Conservation (phyloP, 352 stramenopile genomes). For the Phytophthora pistaciae region DNA sequence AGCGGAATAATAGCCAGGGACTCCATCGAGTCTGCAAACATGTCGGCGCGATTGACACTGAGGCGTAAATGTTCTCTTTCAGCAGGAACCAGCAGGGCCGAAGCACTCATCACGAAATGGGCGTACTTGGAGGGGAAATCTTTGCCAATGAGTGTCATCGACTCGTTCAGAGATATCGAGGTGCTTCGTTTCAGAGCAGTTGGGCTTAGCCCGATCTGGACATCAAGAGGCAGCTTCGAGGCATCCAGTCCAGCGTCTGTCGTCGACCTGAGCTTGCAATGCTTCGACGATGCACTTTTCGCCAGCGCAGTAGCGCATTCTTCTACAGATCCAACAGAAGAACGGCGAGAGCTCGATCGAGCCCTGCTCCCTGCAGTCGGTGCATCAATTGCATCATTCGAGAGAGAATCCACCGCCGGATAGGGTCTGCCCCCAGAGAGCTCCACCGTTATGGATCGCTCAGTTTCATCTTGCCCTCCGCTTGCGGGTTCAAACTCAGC, state of each 20-base stretch:
- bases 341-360: background rate
- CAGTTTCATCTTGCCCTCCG: too few relatives aligned
- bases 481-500: conserved; percentile 10
- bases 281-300: background rate
- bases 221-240: conserved; percentile 18
- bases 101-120: conserved; percentile 36
- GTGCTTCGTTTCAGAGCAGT: background rate
- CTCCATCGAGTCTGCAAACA: conserved; percentile 48
- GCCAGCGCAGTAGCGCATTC: conserved; percentile 11
- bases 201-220: background rate
- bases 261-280: conserved; percentile 2
- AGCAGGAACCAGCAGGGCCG: conserved; percentile 24
- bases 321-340: conserved; percentile 21
- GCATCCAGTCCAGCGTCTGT: conserved; percentile 7
- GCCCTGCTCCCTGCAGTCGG: too few relatives aligned
- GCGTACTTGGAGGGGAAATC: conserved; percentile 43
- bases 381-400: background rate
- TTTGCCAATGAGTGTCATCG: conserved; percentile 20
- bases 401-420: background rate
- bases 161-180: conserved; percentile 16
- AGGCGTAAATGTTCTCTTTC: conserved; percentile 35
- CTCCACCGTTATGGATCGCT: background rate
- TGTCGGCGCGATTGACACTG: conserved; percentile 29
- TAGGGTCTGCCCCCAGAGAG: background rate
- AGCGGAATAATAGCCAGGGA: conserved; percentile 35